These are phyloP conservation scores for Hemileccinum rubropunctum DNA, from an alignment of 768 basidiomycete genomes.

Conservation along the genomic window DNA sequence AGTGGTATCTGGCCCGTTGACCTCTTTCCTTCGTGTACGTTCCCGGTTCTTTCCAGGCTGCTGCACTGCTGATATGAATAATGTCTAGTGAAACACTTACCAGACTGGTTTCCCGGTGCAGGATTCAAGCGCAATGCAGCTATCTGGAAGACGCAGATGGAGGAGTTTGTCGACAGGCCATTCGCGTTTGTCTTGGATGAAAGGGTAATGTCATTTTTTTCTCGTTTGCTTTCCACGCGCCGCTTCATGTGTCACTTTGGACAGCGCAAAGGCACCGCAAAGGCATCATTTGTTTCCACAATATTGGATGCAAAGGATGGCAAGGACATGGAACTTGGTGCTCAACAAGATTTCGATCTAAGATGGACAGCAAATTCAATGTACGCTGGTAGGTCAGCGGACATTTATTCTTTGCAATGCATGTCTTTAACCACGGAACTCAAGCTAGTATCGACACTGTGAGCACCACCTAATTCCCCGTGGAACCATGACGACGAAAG, in stretches of 20 bases:
- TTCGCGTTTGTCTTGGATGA: conserved; percentile 56
- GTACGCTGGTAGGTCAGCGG: conserved; percentile 46
- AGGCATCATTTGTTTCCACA: conserved; percentile 44
- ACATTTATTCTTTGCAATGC: background rate
- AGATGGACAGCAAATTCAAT: conserved; percentile 86
- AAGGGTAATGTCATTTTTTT: conserved; percentile 41
- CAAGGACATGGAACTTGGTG: conserved; percentile 11
- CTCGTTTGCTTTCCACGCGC: too few species aligned
- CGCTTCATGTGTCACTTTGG: background rate
- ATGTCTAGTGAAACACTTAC: conserved; percentile 48
- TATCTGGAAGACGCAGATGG: conserved; percentile 61
- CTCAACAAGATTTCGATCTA: conserved; percentile 59
- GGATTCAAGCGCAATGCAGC: conserved; percentile 61
- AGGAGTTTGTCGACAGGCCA: conserved; percentile 62
- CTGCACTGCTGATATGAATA: background rate
- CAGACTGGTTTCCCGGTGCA: conserved; percentile 65
- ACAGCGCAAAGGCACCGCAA: conserved; percentile 37
- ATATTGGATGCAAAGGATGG: conserved; percentile 41
- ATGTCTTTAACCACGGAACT: background rate
- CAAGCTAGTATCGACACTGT: conserved; percentile 63
- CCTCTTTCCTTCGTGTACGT: conserved; percentile 35
- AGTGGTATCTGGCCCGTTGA: conserved; percentile 45
- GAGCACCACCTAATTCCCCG: conserved; percentile 1
- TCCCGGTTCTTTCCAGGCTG: too few species aligned
- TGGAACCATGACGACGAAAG: conserved; percentile 1